A percentile compares a stretch with the other conserved stretches of the same genome.
These are phyloP conservation scores for Aspergillus latus DNA, from an alignment of 2,329 filamentous ascomycete genomes.

Conservation along the genomic window DNA sequence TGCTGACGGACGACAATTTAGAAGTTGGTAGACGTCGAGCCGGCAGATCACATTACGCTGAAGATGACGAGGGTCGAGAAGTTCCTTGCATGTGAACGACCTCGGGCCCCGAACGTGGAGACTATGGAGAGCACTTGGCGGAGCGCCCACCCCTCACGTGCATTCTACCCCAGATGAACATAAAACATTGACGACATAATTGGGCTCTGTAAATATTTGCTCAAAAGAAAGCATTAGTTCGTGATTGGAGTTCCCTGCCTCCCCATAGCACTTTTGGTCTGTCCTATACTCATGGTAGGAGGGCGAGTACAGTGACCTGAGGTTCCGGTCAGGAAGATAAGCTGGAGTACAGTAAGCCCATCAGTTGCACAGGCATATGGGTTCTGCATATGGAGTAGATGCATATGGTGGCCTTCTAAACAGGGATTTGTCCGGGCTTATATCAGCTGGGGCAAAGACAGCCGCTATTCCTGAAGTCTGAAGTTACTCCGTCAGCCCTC, in stretches of 20 bases:
- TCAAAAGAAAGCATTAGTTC: neutral
- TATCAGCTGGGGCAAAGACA: neutral
- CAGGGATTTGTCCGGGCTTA: neutral
- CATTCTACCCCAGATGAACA: conserved; percentile 16
- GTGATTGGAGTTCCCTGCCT: neutral
- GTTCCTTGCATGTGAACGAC: conserved; percentile 26
- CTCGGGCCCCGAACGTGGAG: conserved; percentile 22
- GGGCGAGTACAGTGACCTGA: no score
- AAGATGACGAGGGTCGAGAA: conserved; percentile 2
- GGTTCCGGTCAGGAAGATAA: neutral
- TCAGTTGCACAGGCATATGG: neutral
- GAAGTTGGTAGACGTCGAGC: conserved; percentile 7
- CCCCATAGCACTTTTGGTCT: neutral
- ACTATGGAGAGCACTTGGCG: neutral
- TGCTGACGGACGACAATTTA: neutral
- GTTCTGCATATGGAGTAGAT: neutral
- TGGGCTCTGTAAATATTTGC: no score
- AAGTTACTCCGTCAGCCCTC: neutral
- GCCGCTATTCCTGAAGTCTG: neutral
- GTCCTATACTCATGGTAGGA: neutral
- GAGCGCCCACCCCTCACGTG: conserved; percentile 23
- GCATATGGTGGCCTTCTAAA: neutral
- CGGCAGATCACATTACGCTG: conserved; percentile 17
- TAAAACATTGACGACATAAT: no score
- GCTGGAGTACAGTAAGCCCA: neutral